These are phyloP conservation scores for Solanum aculeatissimum DNA, from an alignment of 305 asterid species.

Conservation along the genomic window DNA sequence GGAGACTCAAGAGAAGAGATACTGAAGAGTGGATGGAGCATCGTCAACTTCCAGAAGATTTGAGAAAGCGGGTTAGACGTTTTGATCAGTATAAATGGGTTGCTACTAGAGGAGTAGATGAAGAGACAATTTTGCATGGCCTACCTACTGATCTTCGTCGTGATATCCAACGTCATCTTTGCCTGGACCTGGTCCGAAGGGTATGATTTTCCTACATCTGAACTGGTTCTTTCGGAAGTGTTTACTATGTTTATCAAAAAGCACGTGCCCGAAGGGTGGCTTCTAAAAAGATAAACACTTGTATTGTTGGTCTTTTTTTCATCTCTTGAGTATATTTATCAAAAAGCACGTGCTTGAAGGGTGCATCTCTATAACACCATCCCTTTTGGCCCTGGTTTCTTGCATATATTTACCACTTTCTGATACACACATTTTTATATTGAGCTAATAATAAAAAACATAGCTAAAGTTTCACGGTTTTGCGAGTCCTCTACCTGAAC, in stretches of 20 bases:
- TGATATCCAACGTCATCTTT: constrained; percentile 87
- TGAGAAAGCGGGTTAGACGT: constrained; percentile 74
- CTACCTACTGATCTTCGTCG: constrained; percentile 83
- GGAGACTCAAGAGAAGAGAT: constrained; percentile 87
- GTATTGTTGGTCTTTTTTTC: not conserved
- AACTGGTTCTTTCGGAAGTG: not conserved
- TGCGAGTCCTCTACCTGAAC: not conserved
- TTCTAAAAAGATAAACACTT: not conserved
- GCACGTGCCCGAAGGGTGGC: not conserved
- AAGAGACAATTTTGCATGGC: constrained; percentile 70
- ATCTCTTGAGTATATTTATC: not conserved
- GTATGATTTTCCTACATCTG: constrained; percentile 30
- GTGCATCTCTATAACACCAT: not conserved
- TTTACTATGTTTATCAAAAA: not conserved
- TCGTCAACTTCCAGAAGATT: constrained; percentile 87
- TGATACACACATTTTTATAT: not conserved
- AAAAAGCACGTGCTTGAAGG: no score
- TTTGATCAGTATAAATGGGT: constrained; percentile 92
- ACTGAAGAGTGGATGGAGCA: constrained; percentile 98
- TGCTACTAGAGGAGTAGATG: constrained; percentile 92
- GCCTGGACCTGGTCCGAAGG: constrained; percentile 93
- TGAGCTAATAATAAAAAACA: not conserved
- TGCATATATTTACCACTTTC: not conserved
- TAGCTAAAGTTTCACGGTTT: not conserved
- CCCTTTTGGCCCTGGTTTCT: not conserved